phyloP scores from a whole-genome alignment of 805 yeast genomes.

The Suhomyces emberorum region DNA sequence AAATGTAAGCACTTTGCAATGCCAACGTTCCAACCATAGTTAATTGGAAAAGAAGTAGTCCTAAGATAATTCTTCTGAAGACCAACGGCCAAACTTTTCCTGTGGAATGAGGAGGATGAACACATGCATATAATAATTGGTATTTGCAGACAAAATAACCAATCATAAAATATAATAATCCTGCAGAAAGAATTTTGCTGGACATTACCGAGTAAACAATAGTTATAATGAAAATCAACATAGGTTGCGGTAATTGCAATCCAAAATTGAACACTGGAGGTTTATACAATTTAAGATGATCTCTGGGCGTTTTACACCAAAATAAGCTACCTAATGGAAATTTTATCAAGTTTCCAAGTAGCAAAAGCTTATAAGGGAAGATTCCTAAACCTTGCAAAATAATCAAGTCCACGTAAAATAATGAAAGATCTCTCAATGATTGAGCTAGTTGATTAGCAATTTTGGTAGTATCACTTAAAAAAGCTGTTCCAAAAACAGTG shows the following conservation, averaged over 20 bases:
- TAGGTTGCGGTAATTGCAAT: slow-evolving; percentile 85
- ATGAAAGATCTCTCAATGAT: slow-evolving; percentile 72
- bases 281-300: slow-evolving; percentile 66
- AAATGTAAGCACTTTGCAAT: slow-evolving; percentile 70
- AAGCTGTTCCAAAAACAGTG: slow-evolving; percentile 90
- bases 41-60: slow-evolving; percentile 78
- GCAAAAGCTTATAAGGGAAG: slow-evolving; percentile 81
- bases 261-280: slow-evolving; percentile 96
- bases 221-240: slow-evolving; percentile 79
- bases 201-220: slow-evolving; percentile 87
- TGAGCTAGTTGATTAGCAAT: slow-evolving; percentile 84
- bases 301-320: slow-evolving; percentile 81
- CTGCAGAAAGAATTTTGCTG: slow-evolving; percentile 80
- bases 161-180: slow-evolving; percentile 74
- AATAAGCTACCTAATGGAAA: slow-evolving; percentile 55
- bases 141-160: slow-evolving; percentile 91
- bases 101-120: slow-evolving; percentile 94
- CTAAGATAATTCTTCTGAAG: slow-evolving; percentile 76
- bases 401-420: slow-evolving; percentile 86
- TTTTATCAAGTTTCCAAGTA: slow-evolving; percentile 73
- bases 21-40: slow-evolving; percentile 92
- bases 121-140: slow-evolving; percentile 83
- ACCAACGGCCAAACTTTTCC: slow-evolving; percentile 96
- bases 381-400: slow-evolving; percentile 82
- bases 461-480: slow-evolving; percentile 84